Evolutionary conservation across 495 filamentous ascomycete genomes (phyloP).

Genomic region (Trichocladium antarcticum): DNA sequence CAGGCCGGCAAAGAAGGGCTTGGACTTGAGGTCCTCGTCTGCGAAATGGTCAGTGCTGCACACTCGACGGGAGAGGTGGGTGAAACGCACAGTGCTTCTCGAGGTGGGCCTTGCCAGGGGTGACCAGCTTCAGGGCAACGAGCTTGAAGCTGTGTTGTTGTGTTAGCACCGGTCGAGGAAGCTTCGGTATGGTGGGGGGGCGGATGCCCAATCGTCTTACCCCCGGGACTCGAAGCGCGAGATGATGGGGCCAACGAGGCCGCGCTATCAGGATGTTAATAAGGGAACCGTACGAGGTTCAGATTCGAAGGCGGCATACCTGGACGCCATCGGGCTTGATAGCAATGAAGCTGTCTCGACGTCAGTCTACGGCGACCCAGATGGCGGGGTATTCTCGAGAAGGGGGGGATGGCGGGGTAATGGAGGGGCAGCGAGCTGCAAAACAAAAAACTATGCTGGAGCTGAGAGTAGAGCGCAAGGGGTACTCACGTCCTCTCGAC

Average conservation of each 20-base stretch:
- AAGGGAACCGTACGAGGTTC: constrained; percentile 8
- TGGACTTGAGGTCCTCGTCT: constrained; percentile 77
- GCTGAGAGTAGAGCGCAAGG: background rate
- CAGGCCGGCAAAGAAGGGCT: constrained; percentile 94
- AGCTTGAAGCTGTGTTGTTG: constrained; percentile 70
- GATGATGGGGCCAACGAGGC: constrained; percentile 93
- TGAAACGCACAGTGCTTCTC: constrained; percentile 72
- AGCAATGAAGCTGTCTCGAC: constrained; percentile 75
- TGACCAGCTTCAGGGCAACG: constrained; percentile 85
- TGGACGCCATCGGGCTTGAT: constrained; percentile 99
- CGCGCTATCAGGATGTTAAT: constrained; percentile 52
- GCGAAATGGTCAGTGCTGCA: constrained; percentile 22
- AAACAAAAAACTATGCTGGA: background rate
- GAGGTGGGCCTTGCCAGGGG: constrained; percentile 81
- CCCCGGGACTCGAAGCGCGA: constrained; percentile 91
- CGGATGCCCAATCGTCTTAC: constrained; percentile 33
- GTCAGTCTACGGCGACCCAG: constrained; percentile 37
- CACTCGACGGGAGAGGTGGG: background rate
- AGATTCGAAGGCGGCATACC: constrained; percentile 42
- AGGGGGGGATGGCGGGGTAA: constrained; percentile 22
- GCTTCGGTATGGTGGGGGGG: background rate
- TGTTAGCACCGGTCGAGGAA: constrained; percentile 17
- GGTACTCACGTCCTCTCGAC: constrained; percentile 80
- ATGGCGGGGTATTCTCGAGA: constrained; percentile 18
- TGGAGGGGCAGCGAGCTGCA: constrained; percentile 15